Conservation (phyloP, 148 eudicot genomes). For the Diospyros kaki region DNA sequence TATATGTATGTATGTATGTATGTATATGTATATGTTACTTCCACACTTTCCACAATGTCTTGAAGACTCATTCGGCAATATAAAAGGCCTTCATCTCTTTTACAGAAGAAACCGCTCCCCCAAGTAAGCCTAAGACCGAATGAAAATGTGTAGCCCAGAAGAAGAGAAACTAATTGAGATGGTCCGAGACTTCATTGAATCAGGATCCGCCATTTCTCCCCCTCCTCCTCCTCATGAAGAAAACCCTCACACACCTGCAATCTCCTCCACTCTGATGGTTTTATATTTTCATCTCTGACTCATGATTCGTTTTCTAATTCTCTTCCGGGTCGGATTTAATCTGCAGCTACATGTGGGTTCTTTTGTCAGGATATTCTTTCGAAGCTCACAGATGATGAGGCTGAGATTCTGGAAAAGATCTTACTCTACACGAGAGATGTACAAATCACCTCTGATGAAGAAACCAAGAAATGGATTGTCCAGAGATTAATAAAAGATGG, state of each 20-base stretch:
- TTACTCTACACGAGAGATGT: conserved; percentile 29
- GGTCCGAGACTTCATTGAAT: conserved; percentile 55
- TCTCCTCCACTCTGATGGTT: conserved; percentile 28
- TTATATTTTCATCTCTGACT: background rate
- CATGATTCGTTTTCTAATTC: background rate
- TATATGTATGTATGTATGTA: too few relatives aligned
- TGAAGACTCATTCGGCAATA: too few relatives aligned
- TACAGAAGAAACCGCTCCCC: background rate
- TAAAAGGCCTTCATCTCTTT: background rate
- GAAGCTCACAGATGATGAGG: conserved; percentile 35
- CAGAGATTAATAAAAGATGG: conserved; percentile 37
- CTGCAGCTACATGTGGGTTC: background rate
- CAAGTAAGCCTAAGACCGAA: too few relatives aligned
- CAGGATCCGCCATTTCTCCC: conserved; percentile 17
- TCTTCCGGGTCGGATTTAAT: background rate
- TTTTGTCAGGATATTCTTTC: conserved; percentile 30
- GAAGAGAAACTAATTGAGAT: conserved; percentile 41
- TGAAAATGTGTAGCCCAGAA: conserved; percentile 37
- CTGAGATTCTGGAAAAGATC: conserved; percentile 24
- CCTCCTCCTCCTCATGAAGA: background rate
- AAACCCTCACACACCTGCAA: conserved; percentile 9
- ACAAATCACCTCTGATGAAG: conserved; percentile 11
- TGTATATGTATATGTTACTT: too few relatives aligned
- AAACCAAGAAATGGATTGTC: conserved; percentile 36
- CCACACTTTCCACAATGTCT: too few relatives aligned